Conservation (phyloP, 2,329 filamentous ascomycete genomes). For the Geosmithia putterillii region DNA sequence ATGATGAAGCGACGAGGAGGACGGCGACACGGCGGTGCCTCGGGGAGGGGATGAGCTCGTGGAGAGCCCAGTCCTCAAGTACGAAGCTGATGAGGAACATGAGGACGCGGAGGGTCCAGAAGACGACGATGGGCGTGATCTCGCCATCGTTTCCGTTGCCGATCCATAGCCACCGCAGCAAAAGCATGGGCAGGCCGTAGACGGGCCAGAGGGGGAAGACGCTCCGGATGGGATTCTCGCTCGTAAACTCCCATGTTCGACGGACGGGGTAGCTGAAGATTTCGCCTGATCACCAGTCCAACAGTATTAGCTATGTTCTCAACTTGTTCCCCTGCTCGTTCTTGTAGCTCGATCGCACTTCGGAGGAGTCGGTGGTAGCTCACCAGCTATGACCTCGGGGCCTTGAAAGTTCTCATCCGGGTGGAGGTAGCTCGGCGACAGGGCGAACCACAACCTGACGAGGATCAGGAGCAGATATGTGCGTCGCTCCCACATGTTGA, state of each 20-base stretch:
- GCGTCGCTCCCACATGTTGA: constrained; percentile 69
- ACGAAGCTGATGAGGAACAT: constrained; percentile 97
- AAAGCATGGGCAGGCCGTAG: constrained; percentile 86
- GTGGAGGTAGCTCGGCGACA: constrained; percentile 92
- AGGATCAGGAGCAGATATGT: constrained; percentile 75
- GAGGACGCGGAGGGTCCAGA: constrained; percentile 75
- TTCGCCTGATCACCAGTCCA: too few species aligned
- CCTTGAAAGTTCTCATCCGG: constrained; percentile 99
- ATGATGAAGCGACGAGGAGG: constrained; percentile 83
- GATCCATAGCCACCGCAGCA: constrained; percentile 85
- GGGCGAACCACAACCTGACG: constrained; percentile 83
- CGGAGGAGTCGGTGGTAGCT: constrained; percentile 13
- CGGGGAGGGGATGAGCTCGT: constrained; percentile 74
- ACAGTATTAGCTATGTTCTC: constrained; percentile 3
- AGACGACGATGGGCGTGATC: constrained; percentile 74
- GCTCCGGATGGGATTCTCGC: constrained; percentile 78
- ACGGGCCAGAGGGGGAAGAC: constrained; percentile 93
- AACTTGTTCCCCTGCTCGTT: not conserved
- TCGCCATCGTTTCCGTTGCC: constrained; percentile 67
- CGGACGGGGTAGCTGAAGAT: constrained; percentile 87
- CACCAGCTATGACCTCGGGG: constrained; percentile 93
- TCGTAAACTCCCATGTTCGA: constrained; percentile 93
- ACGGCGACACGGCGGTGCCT: constrained; percentile 62
- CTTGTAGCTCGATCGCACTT: not conserved
- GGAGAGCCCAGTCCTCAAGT: constrained; percentile 91